A percentile compares a stretch with the other conserved stretches of the same genome.
phyloP scores from a whole-genome alignment of 192 early-diverging fungal species.

The Backusella macrospora region DNA sequence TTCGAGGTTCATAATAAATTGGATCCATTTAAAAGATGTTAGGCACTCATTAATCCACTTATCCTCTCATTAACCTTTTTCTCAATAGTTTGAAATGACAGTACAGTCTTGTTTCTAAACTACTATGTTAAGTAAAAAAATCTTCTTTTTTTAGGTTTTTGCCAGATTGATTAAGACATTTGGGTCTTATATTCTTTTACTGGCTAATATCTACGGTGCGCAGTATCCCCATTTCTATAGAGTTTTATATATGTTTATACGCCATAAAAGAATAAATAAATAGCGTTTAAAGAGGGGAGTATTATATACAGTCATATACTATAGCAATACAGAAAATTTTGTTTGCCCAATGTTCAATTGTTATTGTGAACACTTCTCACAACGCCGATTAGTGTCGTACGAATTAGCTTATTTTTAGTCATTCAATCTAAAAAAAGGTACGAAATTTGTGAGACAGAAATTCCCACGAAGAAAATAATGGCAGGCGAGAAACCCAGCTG shows the following conservation, averaged over 20 bases:
- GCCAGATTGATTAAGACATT: too few species aligned
- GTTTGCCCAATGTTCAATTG: not conserved
- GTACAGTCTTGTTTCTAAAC: too few species aligned
- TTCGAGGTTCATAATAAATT: too few species aligned
- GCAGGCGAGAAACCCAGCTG: slow-evolving; percentile 1
- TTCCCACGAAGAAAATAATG: slow-evolving; percentile 11
- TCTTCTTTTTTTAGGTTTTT: too few species aligned
- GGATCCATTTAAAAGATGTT: too few species aligned
- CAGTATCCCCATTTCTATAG: not conserved
- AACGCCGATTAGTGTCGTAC: not conserved
- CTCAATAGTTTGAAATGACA: too few species aligned
- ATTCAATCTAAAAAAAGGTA: slow-evolving; percentile 5
- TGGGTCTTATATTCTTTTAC: too few species aligned
- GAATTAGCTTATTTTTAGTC: slow-evolving; percentile 13
- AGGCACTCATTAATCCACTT: too few species aligned
- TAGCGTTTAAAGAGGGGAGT: not conserved
- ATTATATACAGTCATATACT: not conserved
- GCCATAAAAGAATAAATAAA: not conserved
- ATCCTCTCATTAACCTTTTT: too few species aligned
- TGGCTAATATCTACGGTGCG: not conserved
- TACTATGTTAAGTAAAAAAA: too few species aligned
- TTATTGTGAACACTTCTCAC: not conserved
- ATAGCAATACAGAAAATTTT: not conserved
- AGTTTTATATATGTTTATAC: not conserved
- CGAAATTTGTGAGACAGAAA: not conserved